phyloP scores from a whole-genome alignment of 2,329 filamentous ascomycete species.

The Penicillium sp. region DNA sequence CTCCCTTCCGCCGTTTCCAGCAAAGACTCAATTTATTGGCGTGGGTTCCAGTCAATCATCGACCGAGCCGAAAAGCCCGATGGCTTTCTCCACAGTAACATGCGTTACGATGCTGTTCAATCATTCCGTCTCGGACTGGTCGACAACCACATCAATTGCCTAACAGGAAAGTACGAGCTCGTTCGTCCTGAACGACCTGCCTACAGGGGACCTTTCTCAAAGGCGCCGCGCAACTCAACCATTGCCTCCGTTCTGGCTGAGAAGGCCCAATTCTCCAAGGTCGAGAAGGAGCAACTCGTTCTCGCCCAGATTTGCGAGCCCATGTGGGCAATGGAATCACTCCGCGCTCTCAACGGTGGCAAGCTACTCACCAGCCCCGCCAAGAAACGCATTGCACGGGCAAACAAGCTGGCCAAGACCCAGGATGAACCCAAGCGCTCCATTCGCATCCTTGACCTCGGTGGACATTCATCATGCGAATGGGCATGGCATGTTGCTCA shows the following conservation, averaged over 20 bases:
- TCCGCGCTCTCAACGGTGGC: conserved; percentile 62
- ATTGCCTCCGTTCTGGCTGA: conserved; percentile 61
- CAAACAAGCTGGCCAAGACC: conserved; percentile 25
- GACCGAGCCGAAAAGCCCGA: conserved; percentile 68
- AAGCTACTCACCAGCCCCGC: conserved; percentile 59
- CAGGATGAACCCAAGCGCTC: conserved; percentile 40
- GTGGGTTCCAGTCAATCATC: conserved; percentile 76
- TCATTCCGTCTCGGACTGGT: conserved; percentile 74
- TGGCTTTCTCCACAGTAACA: conserved; percentile 79
- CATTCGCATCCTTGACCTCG: conserved; percentile 78
- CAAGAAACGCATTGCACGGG: conserved; percentile 31
- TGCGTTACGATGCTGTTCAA: conserved; percentile 86
- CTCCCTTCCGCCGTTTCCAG: conserved; percentile 39
- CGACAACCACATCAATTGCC: conserved; percentile 73
- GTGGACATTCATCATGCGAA: conserved; percentile 79
- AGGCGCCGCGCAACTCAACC: conserved; percentile 69
- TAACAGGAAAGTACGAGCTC: conserved; percentile 83
- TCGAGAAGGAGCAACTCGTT: conserved; percentile 79
- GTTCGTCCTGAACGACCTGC: conserved; percentile 69
- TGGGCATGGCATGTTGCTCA: conserved; percentile 95
- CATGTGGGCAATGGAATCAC: conserved; percentile 64
- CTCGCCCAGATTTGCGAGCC: conserved; percentile 66
- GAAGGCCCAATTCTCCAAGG: conserved; percentile 38
- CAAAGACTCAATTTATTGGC: conserved; percentile 81
- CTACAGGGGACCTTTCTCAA: conserved; percentile 68